phyloP scores from a whole-genome alignment of 2,329 filamentous ascomycete species.

The Cyphellophora attinorum region DNA sequence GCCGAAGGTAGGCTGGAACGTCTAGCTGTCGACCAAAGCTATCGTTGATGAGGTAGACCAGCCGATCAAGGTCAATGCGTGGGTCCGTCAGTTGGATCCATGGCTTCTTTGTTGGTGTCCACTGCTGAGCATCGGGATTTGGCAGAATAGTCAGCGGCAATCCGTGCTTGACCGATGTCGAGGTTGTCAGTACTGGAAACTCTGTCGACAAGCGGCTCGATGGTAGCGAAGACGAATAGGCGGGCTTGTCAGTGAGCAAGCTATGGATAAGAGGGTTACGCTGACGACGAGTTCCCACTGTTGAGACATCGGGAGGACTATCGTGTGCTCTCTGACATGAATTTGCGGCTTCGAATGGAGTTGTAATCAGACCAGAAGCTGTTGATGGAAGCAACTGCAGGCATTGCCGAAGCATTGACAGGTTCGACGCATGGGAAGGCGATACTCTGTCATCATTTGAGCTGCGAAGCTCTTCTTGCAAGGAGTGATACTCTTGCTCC shows the following conservation, averaged over 20 bases:
- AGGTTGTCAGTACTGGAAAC: slow-evolving; percentile 30
- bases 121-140: slow-evolving; percentile 54
- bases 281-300: slow-evolving; percentile 48
- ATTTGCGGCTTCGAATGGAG: slow-evolving; percentile 69
- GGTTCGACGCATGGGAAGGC: slow-evolving; percentile 20
- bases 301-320: slow-evolving; percentile 27
- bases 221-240: slow-evolving; percentile 84
- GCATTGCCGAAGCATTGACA: slow-evolving; percentile 60
- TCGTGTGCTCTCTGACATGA: slow-evolving; percentile 29
- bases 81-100: slow-evolving; percentile 67
- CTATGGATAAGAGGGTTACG: slow-evolving; percentile 91
- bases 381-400: slow-evolving; percentile 70
- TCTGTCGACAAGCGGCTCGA: slow-evolving; percentile 47
- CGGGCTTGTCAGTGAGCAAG: slow-evolving; percentile 86
- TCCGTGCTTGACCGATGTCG: slow-evolving; percentile 82
- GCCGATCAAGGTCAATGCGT: slow-evolving; percentile 69
- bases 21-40: slow-evolving; percentile 83
- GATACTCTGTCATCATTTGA: slow-evolving; percentile 19
- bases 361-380: slow-evolving; percentile 82
- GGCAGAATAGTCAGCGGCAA: slow-evolving; percentile 83
- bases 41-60: slow-evolving; percentile 84
- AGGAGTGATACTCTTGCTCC: slow-evolving; percentile 71
- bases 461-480: slow-evolving; percentile 51
- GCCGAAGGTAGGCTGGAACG: slow-evolving; percentile 67
- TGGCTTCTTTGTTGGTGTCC: slow-evolving; percentile 56